phyloP scores from a whole-genome alignment of 2,329 filamentous ascomycete genomes.

The Chaetomium strumarium region DNA sequence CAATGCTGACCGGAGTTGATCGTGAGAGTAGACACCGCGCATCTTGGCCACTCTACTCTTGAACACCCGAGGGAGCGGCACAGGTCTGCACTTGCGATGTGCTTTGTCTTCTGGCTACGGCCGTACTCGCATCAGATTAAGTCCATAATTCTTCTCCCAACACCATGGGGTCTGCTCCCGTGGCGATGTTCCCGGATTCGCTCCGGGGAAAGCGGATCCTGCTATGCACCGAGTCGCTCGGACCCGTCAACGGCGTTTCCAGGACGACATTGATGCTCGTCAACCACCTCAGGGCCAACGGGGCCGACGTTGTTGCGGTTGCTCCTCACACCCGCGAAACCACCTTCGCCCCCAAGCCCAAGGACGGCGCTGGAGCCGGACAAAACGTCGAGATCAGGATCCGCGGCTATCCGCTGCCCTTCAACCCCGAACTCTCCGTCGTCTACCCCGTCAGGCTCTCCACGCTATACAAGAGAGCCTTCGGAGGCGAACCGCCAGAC shows the following conservation, averaged over 20 bases:
- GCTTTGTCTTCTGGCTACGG: neutral
- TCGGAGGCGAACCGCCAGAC: neutral
- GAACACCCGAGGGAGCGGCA: too few relatives aligned
- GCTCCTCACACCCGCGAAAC: slow-evolving; percentile 4
- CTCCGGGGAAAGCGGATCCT: slow-evolving; percentile 6
- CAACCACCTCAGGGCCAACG: slow-evolving; percentile 3
- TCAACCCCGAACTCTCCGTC: slow-evolving; percentile 6
- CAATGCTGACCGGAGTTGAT: too few relatives aligned
- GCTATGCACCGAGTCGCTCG: slow-evolving; percentile 7
- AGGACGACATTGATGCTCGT: slow-evolving; percentile 7
- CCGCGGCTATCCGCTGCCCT: slow-evolving; percentile 2
- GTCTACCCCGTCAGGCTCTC: slow-evolving; percentile 5
- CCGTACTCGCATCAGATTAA: neutral
- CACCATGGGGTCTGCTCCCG: neutral
- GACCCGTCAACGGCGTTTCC: slow-evolving; percentile 8
- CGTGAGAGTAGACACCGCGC: too few relatives aligned
- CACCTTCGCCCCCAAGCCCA: neutral
- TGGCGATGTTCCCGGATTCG: neutral
- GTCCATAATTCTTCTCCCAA: neutral
- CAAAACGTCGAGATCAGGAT: neutral
- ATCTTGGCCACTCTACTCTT: too few relatives aligned
- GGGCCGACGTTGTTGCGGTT: slow-evolving; percentile 1
- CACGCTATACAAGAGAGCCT: neutral
- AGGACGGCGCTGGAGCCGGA: neutral
- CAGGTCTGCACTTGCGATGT: neutral